Evolutionary conservation across 768 basidiomycete genomes (phyloP).

Genomic region (Tricholoma saponaceum): DNA sequence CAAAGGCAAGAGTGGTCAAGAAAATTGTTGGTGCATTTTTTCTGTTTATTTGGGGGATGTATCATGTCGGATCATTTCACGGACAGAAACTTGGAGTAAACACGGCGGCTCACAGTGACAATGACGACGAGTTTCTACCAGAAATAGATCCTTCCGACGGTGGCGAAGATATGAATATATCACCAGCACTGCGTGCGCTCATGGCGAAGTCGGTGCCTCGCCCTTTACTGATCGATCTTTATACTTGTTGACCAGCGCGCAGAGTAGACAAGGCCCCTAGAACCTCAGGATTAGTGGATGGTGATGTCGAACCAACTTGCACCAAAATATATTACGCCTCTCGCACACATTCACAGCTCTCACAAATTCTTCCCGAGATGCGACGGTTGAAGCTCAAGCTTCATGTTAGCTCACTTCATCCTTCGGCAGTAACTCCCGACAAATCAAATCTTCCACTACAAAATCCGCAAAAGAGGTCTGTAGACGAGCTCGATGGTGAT

Average conservation of each 20-base stretch:
- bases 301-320: conserved; percentile 51
- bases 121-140: conserved; percentile 75
- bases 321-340: conserved; percentile 93
- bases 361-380: conserved; percentile 87
- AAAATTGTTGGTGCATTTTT: conserved; percentile 40
- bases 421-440: conserved; percentile 9
- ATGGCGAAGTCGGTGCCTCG: conserved; percentile 63
- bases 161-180: conserved; percentile 53
- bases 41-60: not conserved
- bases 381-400: conserved; percentile 55
- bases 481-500: conserved; percentile 23
- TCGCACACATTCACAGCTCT: conserved; percentile 91
- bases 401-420: conserved; percentile 25
- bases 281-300: conserved; percentile 12
- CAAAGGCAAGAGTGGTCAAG: conserved; percentile 57
- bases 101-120: conserved; percentile 24
- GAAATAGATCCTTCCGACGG: conserved; percentile 40
- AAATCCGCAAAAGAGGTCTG: conserved; percentile 15
- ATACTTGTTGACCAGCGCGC: not conserved
- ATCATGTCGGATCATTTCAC: not conserved
- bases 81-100: conserved; percentile 13
- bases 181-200: conserved; percentile 72
- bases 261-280: conserved; percentile 32
- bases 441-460: not conserved
- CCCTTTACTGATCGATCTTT: not conserved